Percentiles rank a stretch among this genome's conserved stretches.
Conservation (phyloP, 176 grass and related monocot genomes). For the Oryza glumipatula region DNA sequence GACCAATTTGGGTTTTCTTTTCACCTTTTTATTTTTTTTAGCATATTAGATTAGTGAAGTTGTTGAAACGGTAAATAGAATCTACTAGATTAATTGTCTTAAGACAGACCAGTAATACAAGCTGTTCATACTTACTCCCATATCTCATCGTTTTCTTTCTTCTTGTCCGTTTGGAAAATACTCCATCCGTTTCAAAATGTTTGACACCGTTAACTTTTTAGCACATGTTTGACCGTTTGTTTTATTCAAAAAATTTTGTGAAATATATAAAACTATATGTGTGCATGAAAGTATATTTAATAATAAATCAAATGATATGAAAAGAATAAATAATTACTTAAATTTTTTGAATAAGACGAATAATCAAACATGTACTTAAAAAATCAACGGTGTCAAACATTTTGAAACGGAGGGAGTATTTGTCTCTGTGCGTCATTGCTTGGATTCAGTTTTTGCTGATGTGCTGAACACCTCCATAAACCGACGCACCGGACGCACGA, state of each 20-base stretch:
- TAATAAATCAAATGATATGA: no score
- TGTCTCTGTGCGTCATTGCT: not conserved
- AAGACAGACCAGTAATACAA: not conserved
- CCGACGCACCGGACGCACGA: not conserved
- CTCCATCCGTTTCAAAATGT: no score
- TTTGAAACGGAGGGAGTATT: not conserved
- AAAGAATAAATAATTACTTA: no score
- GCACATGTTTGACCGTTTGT: no score
- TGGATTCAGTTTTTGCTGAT: not conserved
- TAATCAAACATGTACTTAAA: no score
- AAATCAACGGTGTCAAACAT: no score
- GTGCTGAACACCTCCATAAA: not conserved
- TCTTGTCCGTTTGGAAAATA: not conserved
- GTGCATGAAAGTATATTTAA: no score
- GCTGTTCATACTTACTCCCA: not conserved
- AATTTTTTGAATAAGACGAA: no score
- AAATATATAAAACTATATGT: no score
- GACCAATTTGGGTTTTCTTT: no score
- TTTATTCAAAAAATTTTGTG: no score
- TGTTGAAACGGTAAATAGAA: not conserved
- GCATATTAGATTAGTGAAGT: not conserved
- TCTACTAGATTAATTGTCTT: not conserved
- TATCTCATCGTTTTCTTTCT: not conserved
- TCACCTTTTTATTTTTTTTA: not conserved
- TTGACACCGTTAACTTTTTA: no score